A percentile compares a stretch with the other conserved stretches of the same genome.
phyloP scores from a whole-genome alignment of 768 basidiomycete species.

The Rhizopogon rudus region DNA sequence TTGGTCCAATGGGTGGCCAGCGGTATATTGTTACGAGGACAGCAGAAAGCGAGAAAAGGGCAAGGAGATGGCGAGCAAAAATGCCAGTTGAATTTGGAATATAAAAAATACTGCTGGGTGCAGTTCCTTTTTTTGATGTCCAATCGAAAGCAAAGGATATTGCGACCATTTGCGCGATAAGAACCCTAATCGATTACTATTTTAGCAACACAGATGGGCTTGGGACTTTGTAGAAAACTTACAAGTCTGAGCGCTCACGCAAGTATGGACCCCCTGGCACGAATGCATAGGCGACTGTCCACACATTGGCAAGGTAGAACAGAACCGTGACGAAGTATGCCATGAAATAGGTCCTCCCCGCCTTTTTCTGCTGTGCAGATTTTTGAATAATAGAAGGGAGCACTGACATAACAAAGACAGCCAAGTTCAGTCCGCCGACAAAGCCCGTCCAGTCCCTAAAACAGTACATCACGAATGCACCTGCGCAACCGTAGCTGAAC shows the following conservation, averaged over 20 bases:
- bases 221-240: conserved; percentile 20
- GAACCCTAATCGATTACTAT: conserved; percentile 35
- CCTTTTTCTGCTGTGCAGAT: conserved; percentile 37
- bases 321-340: conserved; percentile 60
- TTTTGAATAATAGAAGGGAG: conserved; percentile 49
- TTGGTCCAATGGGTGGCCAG: conserved; percentile 43
- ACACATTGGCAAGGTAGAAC: conserved; percentile 64
- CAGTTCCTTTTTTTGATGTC: conserved; percentile 16
- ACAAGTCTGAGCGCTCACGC: conserved; percentile 75
- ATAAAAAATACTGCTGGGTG: conserved; percentile 1
- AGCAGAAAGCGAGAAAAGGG: conserved; percentile 40
- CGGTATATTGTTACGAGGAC: conserved; percentile 50
- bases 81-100: conserved; percentile 17
- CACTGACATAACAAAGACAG: conserved; percentile 61
- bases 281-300: conserved; percentile 89
- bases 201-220: background rate
- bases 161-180: conserved; percentile 46
- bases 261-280: conserved; percentile 76
- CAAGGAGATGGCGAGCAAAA: conserved; percentile 31
- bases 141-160: conserved; percentile 45
- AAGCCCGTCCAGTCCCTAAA: conserved; percentile 70
- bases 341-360: conserved; percentile 46
- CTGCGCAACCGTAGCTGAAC: conserved; percentile 49
- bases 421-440: conserved; percentile 55
- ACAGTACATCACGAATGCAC: conserved; percentile 51